A percentile compares a stretch with the other conserved stretches of the same genome.
Conservation (phyloP, 1,284 basidiomycete genomes). For the Takashimella koratensis region DNA sequence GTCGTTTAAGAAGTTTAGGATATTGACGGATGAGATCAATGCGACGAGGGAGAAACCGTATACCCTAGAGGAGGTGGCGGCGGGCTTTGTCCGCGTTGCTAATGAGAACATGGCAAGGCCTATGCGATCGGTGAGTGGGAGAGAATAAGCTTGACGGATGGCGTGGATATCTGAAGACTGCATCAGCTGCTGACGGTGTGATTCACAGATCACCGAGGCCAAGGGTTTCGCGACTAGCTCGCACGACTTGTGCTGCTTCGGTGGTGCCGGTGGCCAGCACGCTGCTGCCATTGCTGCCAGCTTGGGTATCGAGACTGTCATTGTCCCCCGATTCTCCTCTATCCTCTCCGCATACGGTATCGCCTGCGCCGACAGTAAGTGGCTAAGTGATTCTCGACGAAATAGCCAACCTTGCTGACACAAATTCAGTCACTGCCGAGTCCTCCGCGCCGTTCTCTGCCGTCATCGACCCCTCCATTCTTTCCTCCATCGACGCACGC, state of each 20-base stretch:
- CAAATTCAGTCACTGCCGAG: conserved; percentile 19
- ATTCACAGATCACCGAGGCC: conserved; percentile 42
- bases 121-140: background rate
- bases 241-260: conserved; percentile 49
- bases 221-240: conserved; percentile 45
- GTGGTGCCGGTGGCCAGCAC: conserved; percentile 38
- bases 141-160: background rate
- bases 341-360: conserved; percentile 53
- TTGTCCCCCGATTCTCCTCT: conserved; percentile 49
- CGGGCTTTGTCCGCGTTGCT: conserved; percentile 78
- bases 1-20: conserved; percentile 61
- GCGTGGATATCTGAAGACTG: no score
- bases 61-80: conserved; percentile 77
- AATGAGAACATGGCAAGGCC: conserved; percentile 92
- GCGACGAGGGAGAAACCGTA: conserved; percentile 58
- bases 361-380: conserved; percentile 44
- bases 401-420: conserved; percentile 12
- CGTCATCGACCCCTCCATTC: conserved; percentile 26
- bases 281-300: conserved; percentile 23
- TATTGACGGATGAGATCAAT: conserved; percentile 66
- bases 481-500: conserved; percentile 20
- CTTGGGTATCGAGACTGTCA: conserved; percentile 43
- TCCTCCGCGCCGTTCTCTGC: conserved; percentile 15
- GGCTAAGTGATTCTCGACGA: no score
- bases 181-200: no score